These are phyloP conservation scores for Polyporus tsugae DNA, from an alignment of 1,284 basidiomycete genomes.

Conservation along the genomic window DNA sequence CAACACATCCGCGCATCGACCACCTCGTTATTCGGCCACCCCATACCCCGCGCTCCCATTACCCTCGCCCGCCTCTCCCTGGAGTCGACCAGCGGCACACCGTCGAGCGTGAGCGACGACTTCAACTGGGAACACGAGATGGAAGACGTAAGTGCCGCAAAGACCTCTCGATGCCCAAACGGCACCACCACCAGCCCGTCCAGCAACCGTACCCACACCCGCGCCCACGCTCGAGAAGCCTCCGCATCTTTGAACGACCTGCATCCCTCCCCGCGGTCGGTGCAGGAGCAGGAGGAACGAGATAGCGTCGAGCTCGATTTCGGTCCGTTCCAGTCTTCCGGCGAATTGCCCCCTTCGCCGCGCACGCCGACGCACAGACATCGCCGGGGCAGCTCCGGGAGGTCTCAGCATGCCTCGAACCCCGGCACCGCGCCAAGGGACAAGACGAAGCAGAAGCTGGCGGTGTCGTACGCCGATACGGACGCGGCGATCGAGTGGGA, in stretches of 20 bases:
- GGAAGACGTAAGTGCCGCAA: slow-evolving; percentile 35
- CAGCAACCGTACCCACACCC: not conserved
- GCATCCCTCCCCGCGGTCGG: slow-evolving; percentile 5
- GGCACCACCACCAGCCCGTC: not conserved
- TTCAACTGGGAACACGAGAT: slow-evolving; percentile 42
- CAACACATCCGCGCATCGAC: slow-evolving; percentile 24
- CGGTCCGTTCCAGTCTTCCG: slow-evolving; percentile 14
- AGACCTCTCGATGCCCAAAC: not conserved
- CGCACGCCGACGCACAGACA: slow-evolving; percentile 12
- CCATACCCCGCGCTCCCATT: slow-evolving; percentile 28
- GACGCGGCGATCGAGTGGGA: slow-evolving; percentile 7
- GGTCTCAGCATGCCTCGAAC: slow-evolving; percentile 14
- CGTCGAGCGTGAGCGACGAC: slow-evolving; percentile 42
- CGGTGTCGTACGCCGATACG: slow-evolving; percentile 21
- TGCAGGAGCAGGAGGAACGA: slow-evolving; percentile 13
- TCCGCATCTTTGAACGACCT: slow-evolving; percentile 22
- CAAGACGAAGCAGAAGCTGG: slow-evolving; percentile 1
- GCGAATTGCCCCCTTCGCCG: slow-evolving; percentile 4
- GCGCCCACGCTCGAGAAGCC: slow-evolving; percentile 7
- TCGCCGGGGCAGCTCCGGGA: slow-evolving; percentile 22
- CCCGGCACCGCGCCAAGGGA: slow-evolving; percentile 5
- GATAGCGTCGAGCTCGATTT: slow-evolving; percentile 31
- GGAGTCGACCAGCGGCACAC: slow-evolving; percentile 40
- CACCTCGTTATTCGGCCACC: slow-evolving; percentile 32
- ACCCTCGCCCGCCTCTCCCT: slow-evolving; percentile 37